Evolutionary conservation across 129 eudicot genomes (phyloP), one percentile per base, ranked within the genome.

Genomic region (Flaveria bidentis): DNA sequence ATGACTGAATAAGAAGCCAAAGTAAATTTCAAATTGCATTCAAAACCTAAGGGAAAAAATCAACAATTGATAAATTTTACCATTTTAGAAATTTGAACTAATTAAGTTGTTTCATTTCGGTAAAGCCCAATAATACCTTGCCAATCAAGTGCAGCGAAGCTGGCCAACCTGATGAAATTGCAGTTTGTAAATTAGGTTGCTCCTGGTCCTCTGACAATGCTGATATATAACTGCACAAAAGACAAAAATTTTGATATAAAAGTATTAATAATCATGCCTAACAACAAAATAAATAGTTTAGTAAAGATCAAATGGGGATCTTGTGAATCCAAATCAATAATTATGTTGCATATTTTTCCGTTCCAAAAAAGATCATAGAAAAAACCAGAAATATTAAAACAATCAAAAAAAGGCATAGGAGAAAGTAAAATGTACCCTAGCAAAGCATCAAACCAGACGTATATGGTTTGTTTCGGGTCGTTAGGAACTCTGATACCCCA

Each of bases 391-490:
- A 25, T 36, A 62, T 30, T 5, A 63, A 25, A 26, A 13, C 44
- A 25, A 56, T 41, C 44, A 18, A 11, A 20, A 39, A 47, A 9
- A 30, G 33, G 30, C 46, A 74, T 60, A 61, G 5, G 33, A 73
- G 67, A 76, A 25, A 67, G 62, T 69, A 10, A 44, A 64, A 30
- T 17, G 65, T 89, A 94, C 99, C 99, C 99, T 78, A 91, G 73
- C 47, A 94, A 83, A 72, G 99, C 99, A 91, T 94, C 99, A 89
- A 94, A 94, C 99, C 99, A 94, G 22, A 94, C 99, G 78, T 94
- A 94, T 36, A 94, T 94, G 58, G 99, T 94, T 80, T 94, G 99
- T 23, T 84, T 89, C 30, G 85, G 63, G 76, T 94, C 99, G 79
- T 75, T 82, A 60, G 99, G 99, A 75, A 94, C 97, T 41, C 84